Conservation (phyloP, 441 rosid genomes). For the Daphne laureola region DNA sequence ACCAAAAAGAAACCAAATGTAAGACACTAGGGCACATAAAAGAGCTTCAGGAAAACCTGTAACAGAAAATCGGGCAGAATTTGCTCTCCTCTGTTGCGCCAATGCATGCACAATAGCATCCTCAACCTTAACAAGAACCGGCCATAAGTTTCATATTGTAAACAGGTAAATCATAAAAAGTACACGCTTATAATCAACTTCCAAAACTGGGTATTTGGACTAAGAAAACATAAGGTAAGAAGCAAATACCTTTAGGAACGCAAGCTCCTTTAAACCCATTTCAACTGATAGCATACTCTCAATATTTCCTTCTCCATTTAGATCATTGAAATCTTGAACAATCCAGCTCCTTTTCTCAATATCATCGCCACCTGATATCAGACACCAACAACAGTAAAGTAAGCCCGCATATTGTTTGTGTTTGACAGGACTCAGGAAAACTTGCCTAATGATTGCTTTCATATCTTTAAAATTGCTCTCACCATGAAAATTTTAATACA, state of each 20-base stretch:
- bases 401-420: no score
- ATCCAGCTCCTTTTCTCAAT: slow-evolving; percentile 64
- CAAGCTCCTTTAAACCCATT: slow-evolving; percentile 95
- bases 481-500: no score
- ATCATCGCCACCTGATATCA: slow-evolving; percentile 48
- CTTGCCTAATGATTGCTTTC: no score
- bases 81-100: slow-evolving; percentile 78
- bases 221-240: slow-evolving; percentile 2
- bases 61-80: slow-evolving; percentile 53
- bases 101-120: slow-evolving; percentile 68
- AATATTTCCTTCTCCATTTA: slow-evolving; percentile 93
- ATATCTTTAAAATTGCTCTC: no score
- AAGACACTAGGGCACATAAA: no score
- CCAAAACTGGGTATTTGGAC: slow-evolving; percentile 2
- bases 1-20: slow-evolving; percentile 2
- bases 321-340: slow-evolving; percentile 61
- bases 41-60: slow-evolving; percentile 37
- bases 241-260: slow-evolving; percentile 59
- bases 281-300: slow-evolving; percentile 98
- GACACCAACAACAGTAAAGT: no score
- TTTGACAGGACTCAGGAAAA: no score
- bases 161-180: neutral
- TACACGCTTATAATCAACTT: neutral
- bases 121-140: slow-evolving; percentile 56
- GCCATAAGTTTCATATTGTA: neutral